These are phyloP conservation scores for Xylaria multiplex DNA, from an alignment of 2,329 filamentous ascomycete genomes.

Conservation along the genomic window DNA sequence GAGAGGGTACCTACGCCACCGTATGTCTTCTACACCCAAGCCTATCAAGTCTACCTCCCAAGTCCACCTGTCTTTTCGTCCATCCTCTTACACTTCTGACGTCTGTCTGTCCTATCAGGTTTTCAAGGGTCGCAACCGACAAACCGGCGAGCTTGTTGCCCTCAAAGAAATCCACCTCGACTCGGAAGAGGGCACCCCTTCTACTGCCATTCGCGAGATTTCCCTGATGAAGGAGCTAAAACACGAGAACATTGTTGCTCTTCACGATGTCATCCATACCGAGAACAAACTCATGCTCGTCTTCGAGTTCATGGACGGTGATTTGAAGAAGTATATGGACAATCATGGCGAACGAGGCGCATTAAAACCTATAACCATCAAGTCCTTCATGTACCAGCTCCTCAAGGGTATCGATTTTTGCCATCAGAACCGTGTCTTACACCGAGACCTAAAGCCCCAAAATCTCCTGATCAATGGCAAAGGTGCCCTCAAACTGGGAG, in stretches of 20 bases:
- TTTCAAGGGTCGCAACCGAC: conserved; percentile 97
- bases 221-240: conserved; percentile 99
- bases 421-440: conserved; percentile 94
- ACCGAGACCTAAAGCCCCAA: conserved; percentile 95
- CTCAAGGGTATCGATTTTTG: conserved; percentile 96
- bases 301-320: conserved; percentile 98
- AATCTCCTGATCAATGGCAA: conserved; percentile 95
- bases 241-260: conserved; percentile 96
- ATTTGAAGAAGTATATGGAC: conserved; percentile 99
- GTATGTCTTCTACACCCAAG: conserved; percentile 61
- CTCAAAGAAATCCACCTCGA: conserved; percentile 99
- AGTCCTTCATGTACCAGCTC: conserved; percentile 99
- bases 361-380: conserved; percentile 89
- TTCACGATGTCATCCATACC: conserved; percentile 99
- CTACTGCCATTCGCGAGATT: conserved; percentile 97
- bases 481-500: conserved; percentile 88
- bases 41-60: not conserved
- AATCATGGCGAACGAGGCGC: conserved; percentile 88
- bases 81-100: conserved; percentile 33
- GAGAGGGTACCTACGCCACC: conserved; percentile 98
- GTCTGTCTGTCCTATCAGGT: conserved; percentile 66
- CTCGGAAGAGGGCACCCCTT: conserved; percentile 96
- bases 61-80: conserved; percentile 33
- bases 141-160: conserved; percentile 95
- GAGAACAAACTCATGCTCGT: conserved; percentile 99